Base-by-base conservation (phyloP, 192 early-diverging fungal species). In the Umbelopsis vinacea region DNA sequence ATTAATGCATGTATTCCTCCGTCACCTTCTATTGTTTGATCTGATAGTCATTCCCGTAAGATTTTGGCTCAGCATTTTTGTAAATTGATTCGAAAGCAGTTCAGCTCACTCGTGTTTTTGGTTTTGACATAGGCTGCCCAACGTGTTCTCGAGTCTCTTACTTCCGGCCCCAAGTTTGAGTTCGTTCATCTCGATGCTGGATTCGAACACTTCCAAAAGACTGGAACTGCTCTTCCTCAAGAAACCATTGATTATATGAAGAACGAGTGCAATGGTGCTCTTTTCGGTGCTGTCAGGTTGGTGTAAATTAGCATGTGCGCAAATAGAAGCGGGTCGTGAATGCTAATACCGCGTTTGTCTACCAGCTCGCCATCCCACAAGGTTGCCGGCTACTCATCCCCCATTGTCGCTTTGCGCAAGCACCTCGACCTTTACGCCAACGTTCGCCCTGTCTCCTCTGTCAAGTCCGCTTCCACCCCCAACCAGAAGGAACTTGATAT, bases 381-480 rank as follows among this genome's bases (percentile, higher is more conserved):
- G 84, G 97, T 98, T 22, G 96, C 92, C 5, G 97, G 97, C 46
- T 99, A 99, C 83, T 96, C 96, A 38, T 97, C 95, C 8, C 97
- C 97, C 23, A 99, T 99, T 69, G 97, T 99, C 43, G 96, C 93
- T 11, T 85, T 99, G 71, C 87, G 97, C 72, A 99, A 97, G 84
- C 84, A 93, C 76, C 82, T 99, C 73, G 95, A 99, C 78, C 86
- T 97, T 72, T 99, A 99, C 71, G 97, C 96, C 60, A 99, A 99
- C 71, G 94, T 99, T 29, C 91, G 97, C 29, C 97, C 97, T 12
- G 96, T 98, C 4, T 86, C 88, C 26, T 92, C 95, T 12, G 90
- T 89, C 19, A 82, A 87, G 10, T 87, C 60, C 75, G 79, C 78
- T 66, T 52, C 75, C 24, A 75, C 77, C 12, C 66, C 79, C 46